Evolutionary conservation across 495 filamentous ascomycete genomes (phyloP), one percentile per base, ranked within the genome.

Genomic region (Corynascus novoguineensis): DNA sequence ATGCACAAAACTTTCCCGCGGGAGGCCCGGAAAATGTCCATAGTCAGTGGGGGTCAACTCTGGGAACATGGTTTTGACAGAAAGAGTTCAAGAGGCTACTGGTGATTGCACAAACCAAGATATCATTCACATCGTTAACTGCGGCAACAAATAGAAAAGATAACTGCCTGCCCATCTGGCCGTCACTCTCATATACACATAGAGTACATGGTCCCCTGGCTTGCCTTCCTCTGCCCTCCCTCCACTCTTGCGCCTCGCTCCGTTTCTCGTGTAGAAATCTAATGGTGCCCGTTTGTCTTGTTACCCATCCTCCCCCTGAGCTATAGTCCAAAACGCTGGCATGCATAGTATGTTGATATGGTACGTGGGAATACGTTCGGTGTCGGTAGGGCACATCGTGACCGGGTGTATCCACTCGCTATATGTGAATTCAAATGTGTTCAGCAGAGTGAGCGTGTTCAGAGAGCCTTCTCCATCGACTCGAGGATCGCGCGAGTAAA

Each of bases 401-500:
- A 32, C 42, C 24, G 24, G 53, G 45, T 41, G 42, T 50, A 42
- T 56, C 49, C 35, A 41, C 45, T 34, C 22, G 45, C 45, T 25
- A 34, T 56, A 28, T 17, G 28, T n/a, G n/a, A n/a, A 54, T 34
- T 53, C 47, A 25, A 37, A 14, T 41, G 50, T 37, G 35, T 14
- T 40, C 21, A 41, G 22, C 5, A 24, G 28, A 7, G 22, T 29
- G 48, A 41, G 17, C 11, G 35, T 19, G 41, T 58, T 63, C 67
- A 71, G 42, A 69, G 57, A 15, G 68, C 60, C 58, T 69, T 71
- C 61, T 97, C 92, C 93, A 98, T 97, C 77, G 92, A 87, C 73
- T 86, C 81, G 64, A 98, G 78, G 63, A 98, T 86, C 61, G 95
- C 92, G 44, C 87, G 79, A 63, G 95, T 97, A 77, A 97, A 98